phyloP scores from a whole-genome alignment of 169 alveolate species.

The Plasmodium inui region DNA sequence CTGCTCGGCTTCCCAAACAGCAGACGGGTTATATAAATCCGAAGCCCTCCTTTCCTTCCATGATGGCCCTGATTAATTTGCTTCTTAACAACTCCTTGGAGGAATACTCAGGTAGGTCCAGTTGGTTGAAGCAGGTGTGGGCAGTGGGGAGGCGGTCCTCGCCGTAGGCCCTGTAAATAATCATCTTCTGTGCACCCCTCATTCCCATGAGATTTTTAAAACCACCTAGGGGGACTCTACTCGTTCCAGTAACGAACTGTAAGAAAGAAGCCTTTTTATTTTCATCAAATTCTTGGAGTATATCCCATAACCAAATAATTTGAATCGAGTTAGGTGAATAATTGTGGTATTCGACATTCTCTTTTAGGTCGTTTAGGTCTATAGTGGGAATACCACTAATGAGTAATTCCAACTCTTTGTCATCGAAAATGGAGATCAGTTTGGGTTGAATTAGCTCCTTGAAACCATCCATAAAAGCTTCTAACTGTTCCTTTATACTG shows the following conservation, averaged over 20 bases:
- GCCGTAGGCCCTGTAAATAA: conserved; percentile 93
- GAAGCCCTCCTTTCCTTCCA: conserved; percentile 97
- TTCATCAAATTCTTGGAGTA: conserved; percentile 92
- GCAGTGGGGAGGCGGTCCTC: conserved; percentile 97
- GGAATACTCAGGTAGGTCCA: conserved; percentile 98
- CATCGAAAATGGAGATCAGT: conserved; percentile 96
- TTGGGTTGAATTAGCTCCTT: conserved; percentile 97
- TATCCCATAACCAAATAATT: conserved; percentile 96
- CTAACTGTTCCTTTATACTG: conserved; percentile 94
- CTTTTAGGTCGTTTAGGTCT: conserved; percentile 95
- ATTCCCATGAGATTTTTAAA: conserved; percentile 97
- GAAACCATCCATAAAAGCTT: conserved; percentile 98
- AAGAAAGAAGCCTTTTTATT: conserved; percentile 94
- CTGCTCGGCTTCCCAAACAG: background rate
- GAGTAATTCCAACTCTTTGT: conserved; percentile 93
- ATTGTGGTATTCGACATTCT: conserved; percentile 95
- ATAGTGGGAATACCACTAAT: conserved; percentile 99
- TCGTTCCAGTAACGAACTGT: conserved; percentile 88
- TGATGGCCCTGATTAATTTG: conserved; percentile 93
- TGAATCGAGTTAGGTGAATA: conserved; percentile 91
- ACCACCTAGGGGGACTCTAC: conserved; percentile 99
- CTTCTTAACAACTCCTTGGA: conserved; percentile 93
- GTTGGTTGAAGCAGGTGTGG: conserved; percentile 98
- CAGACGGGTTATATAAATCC: conserved; percentile 91
- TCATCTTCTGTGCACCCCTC: conserved; percentile 98